A percentile compares a stretch with the other conserved stretches of the same genome.
Conservation (phyloP, 2,329 filamentous ascomycete species). For the Myriosclerotinia scirpicola region DNA sequence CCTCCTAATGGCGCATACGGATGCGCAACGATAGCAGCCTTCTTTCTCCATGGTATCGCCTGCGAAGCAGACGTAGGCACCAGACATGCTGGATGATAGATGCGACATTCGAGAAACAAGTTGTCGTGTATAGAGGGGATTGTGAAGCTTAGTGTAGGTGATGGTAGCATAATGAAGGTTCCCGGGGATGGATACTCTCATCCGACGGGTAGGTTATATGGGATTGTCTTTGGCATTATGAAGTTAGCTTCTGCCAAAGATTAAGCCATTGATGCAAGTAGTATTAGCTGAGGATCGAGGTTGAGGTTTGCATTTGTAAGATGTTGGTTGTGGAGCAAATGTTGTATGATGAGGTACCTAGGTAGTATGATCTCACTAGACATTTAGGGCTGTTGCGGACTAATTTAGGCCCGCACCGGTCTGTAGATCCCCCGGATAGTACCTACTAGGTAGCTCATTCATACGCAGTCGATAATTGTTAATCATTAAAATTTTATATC, state of each 20-base stretch:
- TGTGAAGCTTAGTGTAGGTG: slow-evolving; percentile 64
- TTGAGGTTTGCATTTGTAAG: background rate
- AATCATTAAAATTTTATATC: background rate
- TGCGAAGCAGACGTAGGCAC: slow-evolving; percentile 30
- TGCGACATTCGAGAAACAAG: slow-evolving; percentile 71
- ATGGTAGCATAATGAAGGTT: slow-evolving; percentile 50
- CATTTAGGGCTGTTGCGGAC: background rate
- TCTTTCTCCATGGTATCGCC: slow-evolving; percentile 42
- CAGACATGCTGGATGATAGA: slow-evolving; percentile 68
- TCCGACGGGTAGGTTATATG: slow-evolving; percentile 23
- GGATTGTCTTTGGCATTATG: slow-evolving; percentile 19
- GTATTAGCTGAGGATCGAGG: background rate
- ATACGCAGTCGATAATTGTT: background rate
- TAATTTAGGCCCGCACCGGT: background rate
- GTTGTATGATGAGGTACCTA: slow-evolving; percentile 1
- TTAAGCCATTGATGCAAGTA: background rate
- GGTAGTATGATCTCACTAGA: background rate
- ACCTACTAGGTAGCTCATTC: too few species aligned
- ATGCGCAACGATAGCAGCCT: slow-evolving; percentile 73
- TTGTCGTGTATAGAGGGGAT: slow-evolving; percentile 85
- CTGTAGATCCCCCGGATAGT: slow-evolving; percentile 10
- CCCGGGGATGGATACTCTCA: slow-evolving; percentile 28
- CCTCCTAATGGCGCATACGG: slow-evolving; percentile 90
- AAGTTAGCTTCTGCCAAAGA: background rate
- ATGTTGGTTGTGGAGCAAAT: background rate